Conservation (phyloP, 805 yeast genomes). For the Metschnikowia kofuensis region DNA sequence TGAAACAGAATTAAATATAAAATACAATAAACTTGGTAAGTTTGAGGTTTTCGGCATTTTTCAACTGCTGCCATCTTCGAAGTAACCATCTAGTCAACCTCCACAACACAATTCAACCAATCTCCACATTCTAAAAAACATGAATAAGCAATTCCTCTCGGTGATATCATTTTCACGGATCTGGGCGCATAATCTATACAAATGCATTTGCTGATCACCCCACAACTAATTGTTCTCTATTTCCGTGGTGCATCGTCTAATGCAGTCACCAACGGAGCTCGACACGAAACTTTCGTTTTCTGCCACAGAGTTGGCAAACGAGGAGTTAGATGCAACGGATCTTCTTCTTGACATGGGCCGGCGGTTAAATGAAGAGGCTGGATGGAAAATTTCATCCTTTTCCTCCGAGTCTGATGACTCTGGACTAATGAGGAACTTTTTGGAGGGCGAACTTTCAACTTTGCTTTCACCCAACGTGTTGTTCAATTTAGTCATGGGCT, state of each 20-base stretch:
- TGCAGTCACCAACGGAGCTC: conserved; percentile 38
- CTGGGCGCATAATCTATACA: no score
- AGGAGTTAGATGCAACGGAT: conserved; percentile 16
- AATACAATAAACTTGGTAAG: conserved; percentile 5
- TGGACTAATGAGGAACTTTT: conserved; percentile 24
- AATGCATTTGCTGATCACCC: background rate
- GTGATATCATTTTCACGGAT: no score
- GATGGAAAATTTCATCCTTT: conserved; percentile 10
- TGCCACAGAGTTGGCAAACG: conserved; percentile 7
- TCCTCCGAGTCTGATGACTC: conserved; percentile 25
- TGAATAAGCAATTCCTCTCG: no score
- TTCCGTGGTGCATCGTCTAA: conserved; percentile 39
- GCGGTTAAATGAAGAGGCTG: conserved; percentile 6
- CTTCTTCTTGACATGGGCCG: conserved; percentile 12
- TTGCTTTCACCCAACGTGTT: background rate
- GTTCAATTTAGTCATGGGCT: background rate
- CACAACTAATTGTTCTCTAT: conserved; percentile 24
- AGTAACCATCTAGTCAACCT: background rate
- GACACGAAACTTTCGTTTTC: conserved; percentile 39
- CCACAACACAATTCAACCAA: background rate
- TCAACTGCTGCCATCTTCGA: background rate
- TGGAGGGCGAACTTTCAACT: conserved; percentile 1
- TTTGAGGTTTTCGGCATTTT: conserved; percentile 1
- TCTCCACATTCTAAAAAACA: no score
- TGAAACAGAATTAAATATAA: conserved; percentile 5